phyloP scores from a whole-genome alignment of 2,329 filamentous ascomycete genomes.

The Sarocladium strictum region DNA sequence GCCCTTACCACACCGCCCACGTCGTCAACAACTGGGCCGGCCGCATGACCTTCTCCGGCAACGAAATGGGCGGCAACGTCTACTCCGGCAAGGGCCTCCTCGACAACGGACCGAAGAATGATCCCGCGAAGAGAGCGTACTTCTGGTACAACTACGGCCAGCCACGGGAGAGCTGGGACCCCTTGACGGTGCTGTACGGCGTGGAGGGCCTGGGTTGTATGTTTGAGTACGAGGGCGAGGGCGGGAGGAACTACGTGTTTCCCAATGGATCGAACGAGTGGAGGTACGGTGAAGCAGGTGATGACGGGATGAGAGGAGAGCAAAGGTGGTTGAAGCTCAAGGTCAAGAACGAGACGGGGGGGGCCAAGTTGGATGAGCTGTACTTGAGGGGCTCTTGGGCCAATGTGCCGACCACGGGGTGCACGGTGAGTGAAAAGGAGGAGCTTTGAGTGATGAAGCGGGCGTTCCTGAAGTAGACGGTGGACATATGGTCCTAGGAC shows the following conservation, averaged over 20 bases:
- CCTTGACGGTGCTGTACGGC: slow-evolving; percentile 34
- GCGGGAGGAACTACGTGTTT: slow-evolving; percentile 34
- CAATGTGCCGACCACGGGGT: not conserved
- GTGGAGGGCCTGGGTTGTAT: slow-evolving; percentile 27
- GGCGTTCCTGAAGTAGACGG: too few species aligned
- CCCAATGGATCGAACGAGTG: slow-evolving; percentile 28
- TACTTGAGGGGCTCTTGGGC: not conserved
- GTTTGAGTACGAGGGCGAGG: slow-evolving; percentile 30
- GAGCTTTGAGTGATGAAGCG: not conserved
- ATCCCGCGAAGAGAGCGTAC: slow-evolving; percentile 33
- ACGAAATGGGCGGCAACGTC: slow-evolving; percentile 36
- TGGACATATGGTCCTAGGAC: too few species aligned
- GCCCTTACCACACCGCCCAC: slow-evolving; percentile 30
- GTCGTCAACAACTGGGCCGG: slow-evolving; percentile 41
- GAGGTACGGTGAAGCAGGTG: not conserved
- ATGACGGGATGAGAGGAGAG: not conserved
- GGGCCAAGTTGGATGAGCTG: slow-evolving; percentile 1
- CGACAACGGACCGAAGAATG: slow-evolving; percentile 20
- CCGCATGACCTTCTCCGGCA: slow-evolving; percentile 34
- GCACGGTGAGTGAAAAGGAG: not conserved
- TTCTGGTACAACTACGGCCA: slow-evolving; percentile 31
- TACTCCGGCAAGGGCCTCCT: slow-evolving; percentile 31
- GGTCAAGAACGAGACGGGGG: slow-evolving; percentile 1
- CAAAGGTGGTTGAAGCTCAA: slow-evolving; percentile 7
- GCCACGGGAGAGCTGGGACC: slow-evolving; percentile 34